A percentile compares a stretch with the other conserved stretches of the same genome.
Conservation (phyloP, 169 alveolate species). For the Plasmodium gonderi region DNA sequence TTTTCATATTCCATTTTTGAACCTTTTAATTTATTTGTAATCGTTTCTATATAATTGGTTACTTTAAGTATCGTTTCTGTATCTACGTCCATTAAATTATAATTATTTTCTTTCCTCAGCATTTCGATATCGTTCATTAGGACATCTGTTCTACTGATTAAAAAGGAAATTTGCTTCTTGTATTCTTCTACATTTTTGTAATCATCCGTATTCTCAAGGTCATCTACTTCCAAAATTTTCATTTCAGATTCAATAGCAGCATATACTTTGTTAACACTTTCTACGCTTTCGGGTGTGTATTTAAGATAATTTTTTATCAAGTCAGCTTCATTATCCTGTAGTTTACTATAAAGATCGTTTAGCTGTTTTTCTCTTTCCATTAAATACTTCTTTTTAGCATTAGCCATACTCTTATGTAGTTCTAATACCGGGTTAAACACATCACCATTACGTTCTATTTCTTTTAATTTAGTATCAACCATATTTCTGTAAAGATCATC, state of each 20-base stretch:
- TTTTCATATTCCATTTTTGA: background rate
- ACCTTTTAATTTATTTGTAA: background rate
- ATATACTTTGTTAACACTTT: background rate
- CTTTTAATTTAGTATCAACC: background rate
- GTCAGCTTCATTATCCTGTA: background rate
- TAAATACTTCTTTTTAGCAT: slow-evolving; percentile 1
- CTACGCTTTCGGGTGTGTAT: background rate
- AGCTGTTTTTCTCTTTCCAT: slow-evolving; percentile 3
- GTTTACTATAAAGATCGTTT: background rate
- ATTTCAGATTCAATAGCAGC: background rate
- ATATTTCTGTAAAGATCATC: background rate
- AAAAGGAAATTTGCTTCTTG: slow-evolving; percentile 6
- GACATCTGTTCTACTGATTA: background rate
- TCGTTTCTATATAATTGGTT: background rate
- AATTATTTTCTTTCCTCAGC: slow-evolving; percentile 1
- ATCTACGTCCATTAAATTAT: background rate
- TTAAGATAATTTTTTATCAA: background rate
- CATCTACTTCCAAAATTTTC: background rate
- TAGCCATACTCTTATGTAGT: background rate
- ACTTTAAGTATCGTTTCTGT: background rate
- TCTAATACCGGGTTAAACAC: slow-evolving; percentile 9
- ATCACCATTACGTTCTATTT: slow-evolving; percentile 2
- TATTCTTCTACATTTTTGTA: background rate
- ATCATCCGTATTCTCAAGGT: background rate
- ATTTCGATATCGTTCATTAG: background rate